A percentile compares a stretch with the other conserved stretches of the same genome.
These are phyloP conservation scores for Cladosporium sp. DNA, from an alignment of 2,329 filamentous ascomycete species.

Conservation along the genomic window DNA sequence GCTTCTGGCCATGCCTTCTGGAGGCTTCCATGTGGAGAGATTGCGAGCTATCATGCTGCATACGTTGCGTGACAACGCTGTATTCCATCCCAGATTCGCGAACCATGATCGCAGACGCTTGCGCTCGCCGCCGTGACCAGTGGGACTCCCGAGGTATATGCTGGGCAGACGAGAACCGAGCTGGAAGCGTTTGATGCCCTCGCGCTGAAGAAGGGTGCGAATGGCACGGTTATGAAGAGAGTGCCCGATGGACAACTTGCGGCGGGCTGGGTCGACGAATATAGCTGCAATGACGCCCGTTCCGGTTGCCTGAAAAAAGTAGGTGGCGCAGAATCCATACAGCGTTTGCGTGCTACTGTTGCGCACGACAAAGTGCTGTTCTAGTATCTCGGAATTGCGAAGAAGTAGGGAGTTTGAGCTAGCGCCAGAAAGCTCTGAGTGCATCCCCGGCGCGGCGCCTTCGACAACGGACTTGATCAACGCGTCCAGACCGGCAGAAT, in stretches of 20 bases:
- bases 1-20: conserved; percentile 69
- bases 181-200: conserved; percentile 72
- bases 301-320: conserved; percentile 64
- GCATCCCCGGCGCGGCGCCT: conserved; percentile 59
- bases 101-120: conserved; percentile 73
- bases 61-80: conserved; percentile 55
- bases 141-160: conserved; percentile 81
- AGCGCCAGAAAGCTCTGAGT: conserved; percentile 64
- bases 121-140: conserved; percentile 55
- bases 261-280: conserved; percentile 82
- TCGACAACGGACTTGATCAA: conserved; percentile 68
- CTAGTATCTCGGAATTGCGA: conserved; percentile 63
- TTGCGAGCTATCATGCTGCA: conserved; percentile 71
- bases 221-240: conserved; percentile 84
- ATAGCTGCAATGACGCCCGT: conserved; percentile 76
- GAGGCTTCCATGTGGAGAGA: conserved; percentile 67
- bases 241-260: conserved; percentile 84
- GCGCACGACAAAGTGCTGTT: conserved; percentile 84
- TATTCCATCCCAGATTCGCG: conserved; percentile 84
- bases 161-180: conserved; percentile 75
- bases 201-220: conserved; percentile 65
- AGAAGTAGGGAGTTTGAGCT: conserved; percentile 73
- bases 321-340: conserved; percentile 89
- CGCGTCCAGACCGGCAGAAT: conserved; percentile 67
- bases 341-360: conserved; percentile 89